Evolutionary conservation across 192 early-diverging fungal species (phyloP), one percentile per base, ranked within the genome.

Genomic region (Backusella tuberculispora): DNA sequence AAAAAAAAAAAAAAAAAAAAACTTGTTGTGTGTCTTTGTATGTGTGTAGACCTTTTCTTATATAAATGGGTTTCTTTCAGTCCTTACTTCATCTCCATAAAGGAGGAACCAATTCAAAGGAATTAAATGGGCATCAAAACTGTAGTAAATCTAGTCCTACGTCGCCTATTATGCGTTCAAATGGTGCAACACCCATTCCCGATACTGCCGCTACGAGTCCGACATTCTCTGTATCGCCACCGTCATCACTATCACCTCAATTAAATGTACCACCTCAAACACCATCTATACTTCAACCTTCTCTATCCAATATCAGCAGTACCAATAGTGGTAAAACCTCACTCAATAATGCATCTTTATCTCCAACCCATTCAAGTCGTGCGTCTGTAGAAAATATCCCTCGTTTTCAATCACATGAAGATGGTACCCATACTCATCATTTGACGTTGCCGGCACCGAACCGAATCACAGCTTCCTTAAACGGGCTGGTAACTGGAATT

Each of bases 361-460:
- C 53, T 26, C 53, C 53, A 24, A 26, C 21, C 12, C 19, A 60
- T 26, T 60, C 53, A 60, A 19, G 21, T 26, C 37, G 37, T 5
- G 5, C 17, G 17, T 66, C 64, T 47, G 9, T 47, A 40, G 24
- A 72, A 24, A 64, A 76, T 53, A 34, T 45, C 9, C 44, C 69
- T 15, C 81, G 81, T 40, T 83, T 83, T 45, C 77, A 83, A 46
- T 8, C 73, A 17, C 24, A 41, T 38, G 72, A 76, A 12, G 74
- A 83, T 42, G 77, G 81, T 3, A 74, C 69, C 15, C 81, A 83
- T 74, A 21, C 6, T 3, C 81, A 83, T 66, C 78, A 83, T 74
- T 69, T 83, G 26, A 69, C 72, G 6, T 63, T 76, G 7, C 68
- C 42, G 45, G 74, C 71, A 14, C 44, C 74, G 14, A 71, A 65